Evolutionary conservation across 2,329 filamentous ascomycete species (phyloP).

Genomic region (Trichoderma sp.): DNA sequence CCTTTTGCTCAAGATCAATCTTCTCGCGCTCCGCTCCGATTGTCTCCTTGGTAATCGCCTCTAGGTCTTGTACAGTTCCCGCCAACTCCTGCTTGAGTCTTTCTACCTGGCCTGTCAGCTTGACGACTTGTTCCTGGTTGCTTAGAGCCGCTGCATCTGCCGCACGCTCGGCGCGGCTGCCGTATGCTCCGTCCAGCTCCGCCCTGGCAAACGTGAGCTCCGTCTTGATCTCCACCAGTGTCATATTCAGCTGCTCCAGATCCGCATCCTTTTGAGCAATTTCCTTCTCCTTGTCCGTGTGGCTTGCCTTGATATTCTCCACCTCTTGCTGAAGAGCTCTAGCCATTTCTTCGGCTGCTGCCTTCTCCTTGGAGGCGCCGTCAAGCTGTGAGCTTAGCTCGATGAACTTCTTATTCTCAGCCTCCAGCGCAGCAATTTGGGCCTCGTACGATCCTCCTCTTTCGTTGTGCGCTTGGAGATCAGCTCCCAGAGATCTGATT

Average conservation of each 20-base stretch:
- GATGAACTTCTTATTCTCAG: constrained; percentile 29
- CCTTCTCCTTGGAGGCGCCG: constrained; percentile 31
- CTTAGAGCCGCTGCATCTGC: constrained; percentile 58
- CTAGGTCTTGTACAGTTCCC: constrained; percentile 53
- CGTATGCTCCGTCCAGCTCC: constrained; percentile 63
- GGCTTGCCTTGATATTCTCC: constrained; percentile 23
- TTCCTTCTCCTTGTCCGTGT: constrained; percentile 43
- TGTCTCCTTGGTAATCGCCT: constrained; percentile 55
- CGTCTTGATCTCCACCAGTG: constrained; percentile 60
- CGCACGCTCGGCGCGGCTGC: constrained; percentile 59
- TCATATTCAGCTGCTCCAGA: constrained; percentile 52
- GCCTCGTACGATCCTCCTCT: constrained; percentile 44
- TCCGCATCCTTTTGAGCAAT: constrained; percentile 53
- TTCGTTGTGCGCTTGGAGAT: constrained; percentile 43
- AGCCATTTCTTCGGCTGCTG: constrained; percentile 32
- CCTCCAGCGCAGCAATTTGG: constrained; percentile 23
- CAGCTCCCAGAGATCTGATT: constrained; percentile 39
- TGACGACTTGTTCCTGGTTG: constrained; percentile 46
- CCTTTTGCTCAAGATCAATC: constrained; percentile 44
- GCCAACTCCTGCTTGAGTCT: constrained; percentile 53
- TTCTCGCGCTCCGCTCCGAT: constrained; percentile 54
- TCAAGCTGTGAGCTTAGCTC: constrained; percentile 37
- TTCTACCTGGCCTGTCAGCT: constrained; percentile 51
- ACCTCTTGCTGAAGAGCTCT: constrained; percentile 32
- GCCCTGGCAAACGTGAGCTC: constrained; percentile 62